These are phyloP conservation scores for Prinsepia uniflora DNA, from an alignment of 306 rosid species.

Conservation along the genomic window DNA sequence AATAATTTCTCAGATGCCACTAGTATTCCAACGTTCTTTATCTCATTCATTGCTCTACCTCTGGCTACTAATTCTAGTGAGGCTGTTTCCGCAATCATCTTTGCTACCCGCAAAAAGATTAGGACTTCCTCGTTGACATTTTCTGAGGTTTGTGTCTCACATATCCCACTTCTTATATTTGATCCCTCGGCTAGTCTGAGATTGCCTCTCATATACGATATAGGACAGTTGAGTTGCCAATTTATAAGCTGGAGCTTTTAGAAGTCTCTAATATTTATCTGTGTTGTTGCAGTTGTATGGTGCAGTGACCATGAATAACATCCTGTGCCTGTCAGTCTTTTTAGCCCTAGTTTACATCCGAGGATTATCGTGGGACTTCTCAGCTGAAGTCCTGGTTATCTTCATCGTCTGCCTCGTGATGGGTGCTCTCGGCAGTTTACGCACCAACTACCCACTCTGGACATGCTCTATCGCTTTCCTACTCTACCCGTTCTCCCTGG, in stretches of 20 bases:
- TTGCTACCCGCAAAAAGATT: slow-evolving; percentile 74
- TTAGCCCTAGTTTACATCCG: slow-evolving; percentile 78
- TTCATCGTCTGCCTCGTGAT: slow-evolving; percentile 66
- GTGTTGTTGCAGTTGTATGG: slow-evolving; percentile 71
- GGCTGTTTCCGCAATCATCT: slow-evolving; percentile 80
- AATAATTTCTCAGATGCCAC: slow-evolving; percentile 89
- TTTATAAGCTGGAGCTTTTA: background rate
- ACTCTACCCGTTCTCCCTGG: slow-evolving; percentile 85
- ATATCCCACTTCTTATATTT: background rate
- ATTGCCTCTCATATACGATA: background rate
- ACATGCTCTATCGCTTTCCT: slow-evolving; percentile 63
- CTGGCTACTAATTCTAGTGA: slow-evolving; percentile 88
- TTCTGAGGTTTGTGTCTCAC: slow-evolving; percentile 74
- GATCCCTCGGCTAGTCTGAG: background rate
- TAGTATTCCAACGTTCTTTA: slow-evolving; percentile 88
- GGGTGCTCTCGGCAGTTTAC: slow-evolving; percentile 76
- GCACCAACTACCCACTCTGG: slow-evolving; percentile 89
- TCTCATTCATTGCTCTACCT: slow-evolving; percentile 85
- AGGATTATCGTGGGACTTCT: slow-evolving; percentile 91
- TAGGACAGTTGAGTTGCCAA: background rate
- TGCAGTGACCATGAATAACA: slow-evolving; percentile 87
- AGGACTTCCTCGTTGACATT: slow-evolving; percentile 79
- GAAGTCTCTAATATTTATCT: background rate
- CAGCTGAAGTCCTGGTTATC: slow-evolving; percentile 85
- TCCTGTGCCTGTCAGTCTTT: slow-evolving; percentile 87